Evolutionary conservation across 768 basidiomycete genomes (phyloP).

Genomic region (Rhizopogon salebrosus): DNA sequence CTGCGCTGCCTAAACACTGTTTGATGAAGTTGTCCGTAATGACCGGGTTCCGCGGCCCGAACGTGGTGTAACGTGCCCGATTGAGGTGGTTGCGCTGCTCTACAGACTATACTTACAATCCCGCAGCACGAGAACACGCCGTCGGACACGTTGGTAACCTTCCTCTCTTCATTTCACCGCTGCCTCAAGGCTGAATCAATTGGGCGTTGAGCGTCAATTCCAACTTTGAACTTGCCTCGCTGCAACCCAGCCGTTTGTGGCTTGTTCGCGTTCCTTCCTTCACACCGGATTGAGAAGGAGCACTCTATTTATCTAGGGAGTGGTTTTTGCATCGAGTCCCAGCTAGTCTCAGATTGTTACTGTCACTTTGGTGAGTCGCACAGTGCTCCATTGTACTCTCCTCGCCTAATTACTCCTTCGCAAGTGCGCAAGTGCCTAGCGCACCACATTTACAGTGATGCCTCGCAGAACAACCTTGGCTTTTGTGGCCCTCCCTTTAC

Average conservation of each 20-base stretch:
- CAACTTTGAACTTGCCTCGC: background rate
- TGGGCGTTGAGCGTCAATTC: background rate
- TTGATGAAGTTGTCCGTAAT: no score
- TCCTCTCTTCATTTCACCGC: background rate
- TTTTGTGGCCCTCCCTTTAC: constrained; percentile 18
- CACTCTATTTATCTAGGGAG: background rate
- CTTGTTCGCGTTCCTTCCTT: background rate
- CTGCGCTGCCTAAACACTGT: background rate
- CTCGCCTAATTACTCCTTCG: background rate
- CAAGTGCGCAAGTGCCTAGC: background rate
- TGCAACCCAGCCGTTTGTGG: background rate
- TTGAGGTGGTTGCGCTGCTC: no score
- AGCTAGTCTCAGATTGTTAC: background rate
- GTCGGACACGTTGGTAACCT: background rate
- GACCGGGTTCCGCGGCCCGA: no score
- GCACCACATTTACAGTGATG: constrained; percentile 9
- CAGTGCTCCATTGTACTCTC: background rate
- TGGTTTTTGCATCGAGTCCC: background rate
- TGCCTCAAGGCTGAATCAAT: background rate
- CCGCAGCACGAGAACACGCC: background rate
- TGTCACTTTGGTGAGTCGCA: background rate
- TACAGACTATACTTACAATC: background rate
- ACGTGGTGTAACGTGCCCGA: no score
- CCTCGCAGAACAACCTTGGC: constrained; percentile 15
- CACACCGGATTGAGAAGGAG: background rate